A percentile compares a stretch with the other conserved stretches of the same genome.
Evolutionary conservation across 2,329 filamentous ascomycete species (phyloP).

Genomic region (Colletotrichum godetiae): DNA sequence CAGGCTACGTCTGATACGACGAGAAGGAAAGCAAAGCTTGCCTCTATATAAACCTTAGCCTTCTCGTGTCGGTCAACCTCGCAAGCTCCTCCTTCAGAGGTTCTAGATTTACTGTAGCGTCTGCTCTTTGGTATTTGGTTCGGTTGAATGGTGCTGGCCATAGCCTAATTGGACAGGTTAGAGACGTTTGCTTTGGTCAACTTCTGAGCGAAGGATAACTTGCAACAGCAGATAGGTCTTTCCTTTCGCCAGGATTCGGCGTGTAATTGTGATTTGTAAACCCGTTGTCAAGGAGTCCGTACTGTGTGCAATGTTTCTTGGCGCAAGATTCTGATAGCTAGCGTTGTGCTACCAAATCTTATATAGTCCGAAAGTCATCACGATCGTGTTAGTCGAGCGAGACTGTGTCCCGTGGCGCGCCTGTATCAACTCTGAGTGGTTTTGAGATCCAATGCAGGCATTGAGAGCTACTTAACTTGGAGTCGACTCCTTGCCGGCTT

Average conservation of each 20-base stretch:
- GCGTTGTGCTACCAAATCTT: neutral
- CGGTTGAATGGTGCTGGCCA: neutral
- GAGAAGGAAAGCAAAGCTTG: rapidly evolving
- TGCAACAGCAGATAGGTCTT: neutral
- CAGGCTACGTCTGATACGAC: neutral
- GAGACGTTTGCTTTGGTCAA: neutral
- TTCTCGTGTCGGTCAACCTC: conserved; percentile 8
- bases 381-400: neutral
- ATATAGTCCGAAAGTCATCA: neutral
- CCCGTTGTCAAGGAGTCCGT: neutral
- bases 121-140: neutral
- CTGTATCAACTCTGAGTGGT: neutral
- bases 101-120: neutral
- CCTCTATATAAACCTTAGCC: neutral
- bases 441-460: neutral
- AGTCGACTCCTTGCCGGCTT: neutral
- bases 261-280: neutral
- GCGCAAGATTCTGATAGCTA: neutral
- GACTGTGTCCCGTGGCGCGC: neutral
- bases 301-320: neutral
- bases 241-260: neutral
- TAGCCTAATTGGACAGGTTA: neutral
- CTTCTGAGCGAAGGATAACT: neutral
- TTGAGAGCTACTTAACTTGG: neutral
- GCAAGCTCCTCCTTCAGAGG: conserved; percentile 7